Conservation (phyloP, 192 early-diverging fungal genomes). For the Coemansia brasiliensis region DNA sequence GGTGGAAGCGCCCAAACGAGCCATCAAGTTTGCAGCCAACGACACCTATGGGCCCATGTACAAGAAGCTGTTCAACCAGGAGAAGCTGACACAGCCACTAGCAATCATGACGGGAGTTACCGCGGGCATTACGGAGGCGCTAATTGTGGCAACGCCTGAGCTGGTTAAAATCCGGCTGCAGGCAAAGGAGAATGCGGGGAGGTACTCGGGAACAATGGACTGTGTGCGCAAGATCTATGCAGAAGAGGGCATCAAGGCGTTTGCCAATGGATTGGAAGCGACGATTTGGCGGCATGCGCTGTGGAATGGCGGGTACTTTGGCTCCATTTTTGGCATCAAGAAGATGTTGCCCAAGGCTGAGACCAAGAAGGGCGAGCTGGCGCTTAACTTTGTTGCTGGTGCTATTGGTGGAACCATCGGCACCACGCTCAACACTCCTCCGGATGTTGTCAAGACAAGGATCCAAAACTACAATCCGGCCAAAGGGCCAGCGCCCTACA, state of each 20-base stretch:
- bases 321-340: constrained; percentile 72
- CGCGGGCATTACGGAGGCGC: constrained; percentile 90
- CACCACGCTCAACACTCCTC: constrained; percentile 90
- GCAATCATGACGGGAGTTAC: constrained; percentile 85
- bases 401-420: constrained; percentile 91
- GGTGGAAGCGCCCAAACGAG: constrained; percentile 96
- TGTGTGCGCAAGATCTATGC: constrained; percentile 77
- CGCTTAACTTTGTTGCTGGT: constrained; percentile 88
- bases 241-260: constrained; percentile 77
- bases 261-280: constrained; percentile 90
- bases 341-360: constrained; percentile 76
- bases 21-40: constrained; percentile 96
- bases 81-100: constrained; percentile 72
- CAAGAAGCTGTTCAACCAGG: constrained; percentile 69
- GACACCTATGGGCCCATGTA: constrained; percentile 77
- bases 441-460: constrained; percentile 96
- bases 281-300: constrained; percentile 91
- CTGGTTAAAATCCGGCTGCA: constrained; percentile 96
- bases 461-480: constrained; percentile 83
- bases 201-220: constrained; percentile 81
- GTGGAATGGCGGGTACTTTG: constrained; percentile 89
- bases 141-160: constrained; percentile 88
- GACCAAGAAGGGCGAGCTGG: constrained; percentile 72
- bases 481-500: constrained; percentile 75
- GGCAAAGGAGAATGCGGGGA: constrained; percentile 82